Evolutionary conservation across 108 stramenopile species (phyloP), one percentile per base, ranked within the genome.

Genomic region (Pseudonitzschia multistriata): DNA sequence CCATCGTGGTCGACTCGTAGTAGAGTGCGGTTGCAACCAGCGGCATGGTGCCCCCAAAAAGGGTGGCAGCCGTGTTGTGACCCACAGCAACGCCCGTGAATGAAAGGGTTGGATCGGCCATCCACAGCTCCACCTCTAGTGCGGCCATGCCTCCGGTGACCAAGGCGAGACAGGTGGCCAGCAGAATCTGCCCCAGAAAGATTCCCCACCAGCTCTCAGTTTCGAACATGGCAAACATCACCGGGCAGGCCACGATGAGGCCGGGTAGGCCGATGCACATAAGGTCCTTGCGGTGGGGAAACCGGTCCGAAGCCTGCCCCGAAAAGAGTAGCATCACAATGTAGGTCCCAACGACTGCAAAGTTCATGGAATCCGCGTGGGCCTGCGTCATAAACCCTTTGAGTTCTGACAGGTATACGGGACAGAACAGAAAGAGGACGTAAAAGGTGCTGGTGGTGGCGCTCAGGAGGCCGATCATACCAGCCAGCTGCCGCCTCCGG

Each of bases 21-120:
- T 75, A 87, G 30, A 87, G 70, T 50, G 74, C 81, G 13, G 86
- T 87, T 3, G 86, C 86, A 0, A 87, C 62, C 25, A 87, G 68
- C 19, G 86, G 86, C 86, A 87, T 83, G 15, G 86, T 87, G 19
- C 86, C 86, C 22, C 86, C 86, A 70, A 87, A 87, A 13, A 87
- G 25, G 11, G 81, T 79, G 6, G 86, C 50, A 0, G 86, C 74
- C 27, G 81, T 19, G 50, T 87, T 87, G 71, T 87, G 86, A 4
- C 86, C 86, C 40, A 87, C 71, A 0, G 86, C 86, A 15, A 87
- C 86, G 36, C 86, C 86, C 50, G 86, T 87, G 47, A 83, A 87
- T 13, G 83, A 84, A 1, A 87, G 59, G 5, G 86, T 84, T 6
- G 86, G 86, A 67, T 87, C 86, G 42, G 79, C 66, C 86, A 87